These are phyloP conservation scores for Bertia moriformis DNA, from an alignment of 2,329 filamentous ascomycete genomes.

Conservation along the genomic window DNA sequence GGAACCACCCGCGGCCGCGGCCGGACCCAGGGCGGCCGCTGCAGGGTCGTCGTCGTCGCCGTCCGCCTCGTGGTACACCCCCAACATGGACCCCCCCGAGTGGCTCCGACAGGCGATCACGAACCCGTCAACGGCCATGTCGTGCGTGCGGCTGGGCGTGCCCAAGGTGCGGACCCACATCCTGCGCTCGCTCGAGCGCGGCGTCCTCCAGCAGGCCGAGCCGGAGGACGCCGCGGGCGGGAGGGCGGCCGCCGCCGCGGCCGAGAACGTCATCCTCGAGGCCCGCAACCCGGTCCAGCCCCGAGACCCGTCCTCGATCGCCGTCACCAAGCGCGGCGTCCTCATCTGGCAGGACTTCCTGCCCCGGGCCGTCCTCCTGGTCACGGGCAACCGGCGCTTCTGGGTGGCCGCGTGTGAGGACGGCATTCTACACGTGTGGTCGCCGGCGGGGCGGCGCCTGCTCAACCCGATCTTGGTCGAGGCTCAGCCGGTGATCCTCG, in stretches of 20 bases:
- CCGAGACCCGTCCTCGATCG: conserved; percentile 72
- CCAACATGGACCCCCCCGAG: conserved; percentile 66
- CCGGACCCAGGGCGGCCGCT: too few relatives aligned
- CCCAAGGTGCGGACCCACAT: conserved; percentile 77
- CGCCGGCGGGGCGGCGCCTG: conserved; percentile 73
- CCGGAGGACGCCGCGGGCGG: conserved; percentile 45
- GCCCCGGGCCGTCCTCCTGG: conserved; percentile 71
- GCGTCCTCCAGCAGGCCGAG: conserved; percentile 34
- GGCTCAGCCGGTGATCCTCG: conserved; percentile 83
- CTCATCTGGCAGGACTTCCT: conserved; percentile 89
- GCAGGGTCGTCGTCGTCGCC: too few relatives aligned
- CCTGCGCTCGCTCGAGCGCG: conserved; percentile 63
- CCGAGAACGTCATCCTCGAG: conserved; percentile 69
- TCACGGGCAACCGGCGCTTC: conserved; percentile 78
- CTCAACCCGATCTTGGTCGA: conserved; percentile 81
- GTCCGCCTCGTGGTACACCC: conserved; percentile 9
- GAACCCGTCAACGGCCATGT: conserved; percentile 67
- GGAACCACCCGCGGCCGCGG: conserved; percentile 58
- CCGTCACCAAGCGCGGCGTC: conserved; percentile 65
- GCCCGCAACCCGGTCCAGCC: conserved; percentile 68
- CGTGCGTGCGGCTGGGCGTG: conserved; percentile 73
- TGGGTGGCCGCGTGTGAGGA: conserved; percentile 92
- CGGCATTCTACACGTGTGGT: conserved; percentile 79
- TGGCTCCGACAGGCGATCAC: conserved; percentile 77
- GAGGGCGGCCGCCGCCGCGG: conserved; percentile 40